These are phyloP conservation scores for Amanita pseudoporphyria DNA, from an alignment of 768 basidiomycete species.

Conservation along the genomic window DNA sequence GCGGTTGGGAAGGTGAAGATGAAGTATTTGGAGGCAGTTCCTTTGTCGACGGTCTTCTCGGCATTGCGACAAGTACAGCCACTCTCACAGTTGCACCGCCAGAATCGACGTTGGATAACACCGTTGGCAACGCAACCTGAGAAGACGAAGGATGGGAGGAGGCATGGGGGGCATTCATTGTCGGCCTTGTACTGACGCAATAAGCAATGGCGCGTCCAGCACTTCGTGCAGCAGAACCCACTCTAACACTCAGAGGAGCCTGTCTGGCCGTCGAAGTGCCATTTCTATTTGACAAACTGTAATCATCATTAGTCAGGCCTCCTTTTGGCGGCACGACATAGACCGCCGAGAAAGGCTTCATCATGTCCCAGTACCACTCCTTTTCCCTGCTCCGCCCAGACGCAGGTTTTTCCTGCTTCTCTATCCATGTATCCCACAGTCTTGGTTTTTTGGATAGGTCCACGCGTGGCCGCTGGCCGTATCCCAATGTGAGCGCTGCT, in stretches of 20 bases:
- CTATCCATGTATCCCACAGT: conserved; percentile 34
- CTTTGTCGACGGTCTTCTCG: conserved; percentile 12
- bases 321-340: conserved; percentile 14
- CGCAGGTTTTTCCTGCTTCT: conserved; percentile 1
- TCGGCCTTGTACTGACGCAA: background rate
- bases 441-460: conserved; percentile 37
- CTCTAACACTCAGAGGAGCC: background rate
- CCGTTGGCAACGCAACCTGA: background rate
- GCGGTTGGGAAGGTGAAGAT: conserved; percentile 7
- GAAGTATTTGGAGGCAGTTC: conserved; percentile 6
- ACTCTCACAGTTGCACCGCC: conserved; percentile 14
- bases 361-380: conserved; percentile 21
- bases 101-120: conserved; percentile 2
- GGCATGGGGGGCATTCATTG: background rate
- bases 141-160: background rate
- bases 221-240: background rate
- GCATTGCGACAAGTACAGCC: conserved; percentile 27
- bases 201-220: background rate
- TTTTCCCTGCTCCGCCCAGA: conserved; percentile 3
- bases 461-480: conserved; percentile 18
- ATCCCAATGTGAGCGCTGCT: conserved; percentile 17
- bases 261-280: background rate
- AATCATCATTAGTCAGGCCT: background rate
- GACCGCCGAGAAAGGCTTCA: conserved; percentile 23
- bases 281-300: background rate